Evolutionary conservation across 257 asterid genomes (phyloP).

Genomic region (Solanum lycopersicoides): DNA sequence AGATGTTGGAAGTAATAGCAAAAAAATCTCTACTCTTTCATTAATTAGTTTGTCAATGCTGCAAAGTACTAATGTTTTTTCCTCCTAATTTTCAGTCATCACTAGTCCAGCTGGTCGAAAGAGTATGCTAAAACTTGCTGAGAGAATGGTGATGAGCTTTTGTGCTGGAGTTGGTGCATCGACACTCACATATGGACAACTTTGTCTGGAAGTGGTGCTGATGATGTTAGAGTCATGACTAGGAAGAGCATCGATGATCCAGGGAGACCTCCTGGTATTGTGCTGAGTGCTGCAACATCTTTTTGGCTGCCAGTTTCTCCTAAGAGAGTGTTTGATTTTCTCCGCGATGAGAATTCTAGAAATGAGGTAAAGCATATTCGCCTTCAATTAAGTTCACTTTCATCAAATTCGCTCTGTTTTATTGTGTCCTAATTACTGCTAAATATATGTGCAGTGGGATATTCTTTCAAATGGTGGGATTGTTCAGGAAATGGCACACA

Average conservation of each 20-base stretch:
- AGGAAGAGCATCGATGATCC: slow-evolving; percentile 77
- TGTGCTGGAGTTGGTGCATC: slow-evolving; percentile 79
- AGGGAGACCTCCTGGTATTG: slow-evolving; percentile 80
- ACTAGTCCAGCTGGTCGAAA: slow-evolving; percentile 63
- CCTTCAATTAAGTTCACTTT: neutral
- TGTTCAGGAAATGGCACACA: slow-evolving; percentile 91
- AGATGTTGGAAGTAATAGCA: slow-evolving; percentile 47
- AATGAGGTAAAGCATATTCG: slow-evolving; percentile 35
- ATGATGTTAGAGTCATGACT: slow-evolving; percentile 82
- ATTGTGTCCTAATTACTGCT: neutral
- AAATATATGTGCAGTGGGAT: slow-evolving; percentile 57
- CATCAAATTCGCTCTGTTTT: neutral
- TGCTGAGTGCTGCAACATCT: slow-evolving; percentile 74
- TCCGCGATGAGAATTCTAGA: slow-evolving; percentile 52
- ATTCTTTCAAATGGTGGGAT: slow-evolving; percentile 92
- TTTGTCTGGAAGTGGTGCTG: slow-evolving; percentile 66
- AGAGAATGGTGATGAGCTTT: slow-evolving; percentile 82
- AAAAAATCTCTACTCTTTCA: neutral
- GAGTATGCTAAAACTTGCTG: slow-evolving; percentile 70
- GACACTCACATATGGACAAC: slow-evolving; percentile 75
- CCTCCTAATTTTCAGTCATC: slow-evolving; percentile 27
- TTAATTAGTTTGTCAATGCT: neutral
- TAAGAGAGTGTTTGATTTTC: slow-evolving; percentile 49
- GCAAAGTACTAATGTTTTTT: neutral
- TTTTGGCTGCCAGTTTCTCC: slow-evolving; percentile 79